Base-by-base conservation (phyloP, 371 early-diverging fungal genomes). In the Apophysomyces trapeziformis region DNA sequence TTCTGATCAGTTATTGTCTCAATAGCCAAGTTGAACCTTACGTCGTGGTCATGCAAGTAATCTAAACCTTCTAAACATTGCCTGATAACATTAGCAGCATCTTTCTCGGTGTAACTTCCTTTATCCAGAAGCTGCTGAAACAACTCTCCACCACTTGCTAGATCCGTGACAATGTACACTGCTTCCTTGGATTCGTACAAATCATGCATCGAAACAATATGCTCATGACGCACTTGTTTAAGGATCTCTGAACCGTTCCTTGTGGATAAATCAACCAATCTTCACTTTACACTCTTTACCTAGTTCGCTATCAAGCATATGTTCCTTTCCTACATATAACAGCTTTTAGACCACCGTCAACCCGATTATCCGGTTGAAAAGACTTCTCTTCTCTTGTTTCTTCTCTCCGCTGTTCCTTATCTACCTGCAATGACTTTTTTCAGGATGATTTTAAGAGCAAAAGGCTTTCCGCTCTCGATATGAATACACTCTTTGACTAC, bases 271-370 rank as follows among this genome's bases (percentile, higher is more conserved):
- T 12, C 26, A 44, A 37, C 13, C 32, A 41, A 35, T 18, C 6
- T 7, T 16, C 7, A 38, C 1, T 12, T 12, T 12, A 7, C 16
- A n/a, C 16, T 45, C 14, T 9, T 65, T 74, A 82, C 82, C 82
- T 69, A 94, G 85, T 73, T 94, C 93, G 35, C 91, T 93, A 67
- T 89, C 88, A 39, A 94, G 87, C 95, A 94, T 94, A 69, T 83
- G 79, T 66, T 90, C 92, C 72, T 92, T 93, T 57, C 92, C 92
- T 80, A 38, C 44, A 37, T 38, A 47, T 61, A 16, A 39, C 11
- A 35, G 57, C 38, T 14, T 36, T 32, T 61, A 56, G 2, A 65
- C 41, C 16, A 43, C 41, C 54, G 38, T 39, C 38, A n/a, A 21
- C 11, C 56, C 60, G 66, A 59, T 58, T 56, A 65, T 26, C 57